Evolutionary conservation across 148 eudicot species (phyloP), one percentile per base, ranked within the genome.

Genomic region (Mesembryanthemum crystallinum): DNA sequence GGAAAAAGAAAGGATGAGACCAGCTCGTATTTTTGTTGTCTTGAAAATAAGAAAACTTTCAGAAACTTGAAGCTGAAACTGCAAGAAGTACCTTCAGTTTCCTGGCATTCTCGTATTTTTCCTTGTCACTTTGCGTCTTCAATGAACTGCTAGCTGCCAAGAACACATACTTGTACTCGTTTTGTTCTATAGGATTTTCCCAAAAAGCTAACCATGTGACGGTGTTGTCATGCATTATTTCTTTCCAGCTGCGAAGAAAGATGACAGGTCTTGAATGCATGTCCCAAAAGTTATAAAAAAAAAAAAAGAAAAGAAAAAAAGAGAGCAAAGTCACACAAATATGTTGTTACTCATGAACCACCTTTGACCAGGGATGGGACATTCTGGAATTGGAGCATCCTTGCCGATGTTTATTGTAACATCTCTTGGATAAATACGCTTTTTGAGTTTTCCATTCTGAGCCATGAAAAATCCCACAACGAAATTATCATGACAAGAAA

Each of bases 201-300:
- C 99, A 96, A 81, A 61, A 96, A 27, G 99, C 99, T 71, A 96
- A 87, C 99, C 99, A 96, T 58, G 99, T 96, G 61, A 96, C 99
- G 11, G 98, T 92, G 77, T 96, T 96, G 71, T 96, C 99, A 82
- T 92, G 97, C 81, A 94, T 82, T 58, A 96, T 55, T 86, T 96
- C 98, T 86, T 89, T 96, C 99, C 99, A 96, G 47, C 99, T 96
- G 91, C 49, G 82, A 82, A 82, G 55, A 70, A 67, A 77, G 23
- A 75, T 69, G 54, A 79, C 71, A 68, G 30, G 61, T 67, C 62
- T 73, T 74, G 32, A 79, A 77, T 43, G 12, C 62, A 78, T 42
- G 17, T 7, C 8, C 1, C 59, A 23, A 42, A 20, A 6, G 3
- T 35, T 35, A 39, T n/a, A n/a, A n/a, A n/a, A n/a, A n/a, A n/a